Conservation (phyloP, 768 basidiomycete species). For the Mycena galopus region DNA sequence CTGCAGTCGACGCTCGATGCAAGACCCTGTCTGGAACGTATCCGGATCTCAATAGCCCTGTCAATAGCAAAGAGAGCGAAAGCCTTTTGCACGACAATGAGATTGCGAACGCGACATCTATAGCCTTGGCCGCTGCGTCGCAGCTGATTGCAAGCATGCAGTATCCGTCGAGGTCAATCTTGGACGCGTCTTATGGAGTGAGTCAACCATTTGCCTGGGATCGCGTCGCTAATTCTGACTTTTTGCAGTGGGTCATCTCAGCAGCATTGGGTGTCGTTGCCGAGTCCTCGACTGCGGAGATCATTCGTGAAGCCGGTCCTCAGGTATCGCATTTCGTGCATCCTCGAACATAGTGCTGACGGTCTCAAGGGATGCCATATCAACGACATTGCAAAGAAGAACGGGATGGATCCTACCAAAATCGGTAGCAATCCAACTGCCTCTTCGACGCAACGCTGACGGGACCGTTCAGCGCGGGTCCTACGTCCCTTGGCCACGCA, state of each 20-base stretch:
- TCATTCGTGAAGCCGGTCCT: conserved; percentile 45
- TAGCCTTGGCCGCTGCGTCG: conserved; percentile 39
- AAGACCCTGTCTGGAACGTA: conserved; percentile 12
- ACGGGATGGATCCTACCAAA: conserved; percentile 39
- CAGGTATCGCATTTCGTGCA: conserved; percentile 32
- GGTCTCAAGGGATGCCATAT: conserved; percentile 42
- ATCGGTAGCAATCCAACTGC: conserved; percentile 35
- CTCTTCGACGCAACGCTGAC: background rate
- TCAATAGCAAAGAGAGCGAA: conserved; percentile 30
- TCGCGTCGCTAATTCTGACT: background rate
- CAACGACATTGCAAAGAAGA: conserved; percentile 44
- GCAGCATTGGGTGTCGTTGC: conserved; percentile 39
- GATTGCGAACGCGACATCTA: conserved; percentile 29
- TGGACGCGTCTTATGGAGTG: conserved; percentile 10
- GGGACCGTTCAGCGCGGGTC: conserved; percentile 36
- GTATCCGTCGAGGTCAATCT: conserved; percentile 24
- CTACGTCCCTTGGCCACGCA: conserved; percentile 45
- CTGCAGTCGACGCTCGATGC: conserved; percentile 16
- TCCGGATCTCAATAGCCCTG: conserved; percentile 37
- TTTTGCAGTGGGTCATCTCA: conserved; percentile 35
- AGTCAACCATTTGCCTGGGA: background rate
- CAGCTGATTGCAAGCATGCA: conserved; percentile 41
- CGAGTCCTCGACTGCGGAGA: conserved; percentile 44
- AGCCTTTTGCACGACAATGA: conserved; percentile 23
- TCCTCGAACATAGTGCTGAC: background rate